Evolutionary conservation across 208 protist species (phyloP).

Genomic region (Balamuthia mandrillaris): DNA sequence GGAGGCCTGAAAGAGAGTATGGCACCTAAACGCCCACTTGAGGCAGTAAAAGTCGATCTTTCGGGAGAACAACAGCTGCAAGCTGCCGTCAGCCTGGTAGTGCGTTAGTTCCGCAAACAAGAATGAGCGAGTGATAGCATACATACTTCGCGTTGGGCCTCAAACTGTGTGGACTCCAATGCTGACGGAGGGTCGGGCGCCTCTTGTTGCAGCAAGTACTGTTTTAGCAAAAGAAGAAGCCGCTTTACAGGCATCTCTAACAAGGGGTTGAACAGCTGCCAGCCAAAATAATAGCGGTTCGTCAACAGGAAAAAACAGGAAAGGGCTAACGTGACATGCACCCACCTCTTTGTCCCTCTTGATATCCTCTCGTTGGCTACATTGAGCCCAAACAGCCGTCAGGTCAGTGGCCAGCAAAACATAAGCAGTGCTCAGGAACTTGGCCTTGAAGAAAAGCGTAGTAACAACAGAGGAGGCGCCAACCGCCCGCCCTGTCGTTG

Average conservation of each 20-base stretch:
- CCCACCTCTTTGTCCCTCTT: background rate
- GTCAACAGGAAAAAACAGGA: background rate
- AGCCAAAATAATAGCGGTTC: background rate
- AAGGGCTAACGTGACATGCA: background rate
- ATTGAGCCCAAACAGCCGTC: background rate
- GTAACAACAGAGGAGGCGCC: background rate
- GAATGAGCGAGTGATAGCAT: background rate
- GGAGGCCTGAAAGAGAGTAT: background rate
- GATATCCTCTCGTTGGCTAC: background rate
- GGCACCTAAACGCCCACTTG: slow-evolving; percentile 13
- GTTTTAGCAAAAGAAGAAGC: background rate
- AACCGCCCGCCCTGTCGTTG: background rate
- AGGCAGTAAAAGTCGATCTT: slow-evolving; percentile 25
- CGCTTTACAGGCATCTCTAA: background rate
- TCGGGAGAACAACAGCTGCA: background rate
- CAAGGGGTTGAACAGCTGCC: background rate
- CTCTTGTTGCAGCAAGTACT: background rate
- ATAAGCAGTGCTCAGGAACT: background rate
- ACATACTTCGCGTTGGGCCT: background rate
- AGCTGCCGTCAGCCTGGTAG: background rate
- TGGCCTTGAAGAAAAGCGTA: slow-evolving; percentile 14
- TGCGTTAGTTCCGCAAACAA: background rate
- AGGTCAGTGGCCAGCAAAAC: background rate
- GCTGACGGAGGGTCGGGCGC: too few relatives aligned
- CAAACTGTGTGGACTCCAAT: background rate